phyloP scores from a whole-genome alignment of 2,329 filamentous ascomycete genomes.

The Corinectria fuckeliana region DNA sequence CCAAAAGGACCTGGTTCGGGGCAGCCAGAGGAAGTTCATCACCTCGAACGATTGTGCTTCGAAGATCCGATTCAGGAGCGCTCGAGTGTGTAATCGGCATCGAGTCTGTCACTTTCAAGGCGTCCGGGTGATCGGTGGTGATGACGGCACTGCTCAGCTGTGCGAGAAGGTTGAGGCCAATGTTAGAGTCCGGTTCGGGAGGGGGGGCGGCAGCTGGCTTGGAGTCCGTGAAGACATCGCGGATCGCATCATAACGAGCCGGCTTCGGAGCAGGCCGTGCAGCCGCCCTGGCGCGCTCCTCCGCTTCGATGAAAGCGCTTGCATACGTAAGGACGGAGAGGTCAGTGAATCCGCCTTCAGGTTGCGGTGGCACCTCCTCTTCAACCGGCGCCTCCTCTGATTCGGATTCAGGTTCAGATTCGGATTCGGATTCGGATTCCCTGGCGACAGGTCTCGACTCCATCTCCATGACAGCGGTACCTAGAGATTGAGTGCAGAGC shows the following conservation, averaged over 20 bases:
- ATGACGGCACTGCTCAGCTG: slow-evolving; percentile 44
- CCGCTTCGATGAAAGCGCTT: slow-evolving; percentile 40
- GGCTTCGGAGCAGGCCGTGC: slow-evolving; percentile 39
- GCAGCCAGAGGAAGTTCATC: slow-evolving; percentile 33
- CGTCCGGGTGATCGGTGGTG: slow-evolving; percentile 31
- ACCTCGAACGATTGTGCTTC: slow-evolving; percentile 29
- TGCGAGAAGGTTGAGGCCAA: slow-evolving; percentile 44
- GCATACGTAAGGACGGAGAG: slow-evolving; percentile 43
- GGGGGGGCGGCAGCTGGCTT: slow-evolving; percentile 40
- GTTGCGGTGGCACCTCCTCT: slow-evolving; percentile 31
- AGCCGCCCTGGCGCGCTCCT: slow-evolving; percentile 35
- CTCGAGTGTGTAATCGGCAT: not conserved
- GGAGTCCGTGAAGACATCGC: slow-evolving; percentile 50
- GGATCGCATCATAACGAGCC: slow-evolving; percentile 47
- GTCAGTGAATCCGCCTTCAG: slow-evolving; percentile 36
- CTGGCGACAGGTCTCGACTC: slow-evolving; percentile 39
- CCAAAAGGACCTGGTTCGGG: slow-evolving; percentile 31
- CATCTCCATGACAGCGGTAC: slow-evolving; percentile 45
- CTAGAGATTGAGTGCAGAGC: slow-evolving; percentile 44
- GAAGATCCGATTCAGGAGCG: slow-evolving; percentile 20
- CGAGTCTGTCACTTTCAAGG: slow-evolving; percentile 12
- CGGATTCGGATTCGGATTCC: slow-evolving; percentile 37
- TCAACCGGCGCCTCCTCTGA: slow-evolving; percentile 36
- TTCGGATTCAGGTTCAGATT: slow-evolving; percentile 39
- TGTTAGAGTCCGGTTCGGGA: slow-evolving; percentile 29